These are phyloP conservation scores for Chrysochromulina parva DNA, from an alignment of 78 protist species.

Conservation along the genomic window DNA sequence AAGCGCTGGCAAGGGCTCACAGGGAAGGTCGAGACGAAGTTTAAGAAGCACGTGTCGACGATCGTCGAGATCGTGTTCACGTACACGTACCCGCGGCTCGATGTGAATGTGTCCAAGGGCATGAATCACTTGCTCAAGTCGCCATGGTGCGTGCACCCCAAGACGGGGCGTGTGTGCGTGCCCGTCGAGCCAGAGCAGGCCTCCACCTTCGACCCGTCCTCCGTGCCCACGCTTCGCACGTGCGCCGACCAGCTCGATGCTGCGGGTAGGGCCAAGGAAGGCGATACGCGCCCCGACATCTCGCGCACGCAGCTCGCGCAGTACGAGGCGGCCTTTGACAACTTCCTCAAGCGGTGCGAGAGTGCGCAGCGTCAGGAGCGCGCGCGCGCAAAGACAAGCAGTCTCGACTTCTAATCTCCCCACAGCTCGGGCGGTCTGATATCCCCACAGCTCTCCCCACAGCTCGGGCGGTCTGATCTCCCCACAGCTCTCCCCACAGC, in stretches of 20 bases:
- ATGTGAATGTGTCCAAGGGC: conserved; percentile 84
- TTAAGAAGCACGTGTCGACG: background rate
- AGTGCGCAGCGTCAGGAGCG: background rate
- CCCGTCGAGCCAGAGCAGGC: background rate
- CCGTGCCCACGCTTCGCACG: background rate
- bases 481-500: too few species aligned
- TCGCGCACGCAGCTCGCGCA: background rate
- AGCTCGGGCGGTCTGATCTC: too few species aligned
- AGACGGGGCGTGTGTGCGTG: conserved; percentile 79
- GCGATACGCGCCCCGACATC: background rate
- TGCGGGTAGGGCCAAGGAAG: too few species aligned
- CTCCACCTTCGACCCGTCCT: conserved; percentile 32
- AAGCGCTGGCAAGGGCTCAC: too few species aligned
- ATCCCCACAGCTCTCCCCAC: too few species aligned
- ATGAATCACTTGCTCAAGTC: conserved; percentile 95
- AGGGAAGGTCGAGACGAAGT: background rate
- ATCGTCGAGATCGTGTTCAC: conserved; percentile 70
- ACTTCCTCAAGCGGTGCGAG: background rate
- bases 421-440: too few species aligned
- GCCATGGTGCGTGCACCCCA: conserved; percentile 97
- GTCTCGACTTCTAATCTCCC: too few species aligned
- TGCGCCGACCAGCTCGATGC: background rate
- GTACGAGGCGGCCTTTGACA: conserved; percentile 7
- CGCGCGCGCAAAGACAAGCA: background rate
- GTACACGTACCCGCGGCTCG: conserved; percentile 87